A percentile compares a stretch with the other conserved stretches of the same genome.
phyloP scores from a whole-genome alignment of 208 protist species.

The Naegleria fowleri region DNA sequence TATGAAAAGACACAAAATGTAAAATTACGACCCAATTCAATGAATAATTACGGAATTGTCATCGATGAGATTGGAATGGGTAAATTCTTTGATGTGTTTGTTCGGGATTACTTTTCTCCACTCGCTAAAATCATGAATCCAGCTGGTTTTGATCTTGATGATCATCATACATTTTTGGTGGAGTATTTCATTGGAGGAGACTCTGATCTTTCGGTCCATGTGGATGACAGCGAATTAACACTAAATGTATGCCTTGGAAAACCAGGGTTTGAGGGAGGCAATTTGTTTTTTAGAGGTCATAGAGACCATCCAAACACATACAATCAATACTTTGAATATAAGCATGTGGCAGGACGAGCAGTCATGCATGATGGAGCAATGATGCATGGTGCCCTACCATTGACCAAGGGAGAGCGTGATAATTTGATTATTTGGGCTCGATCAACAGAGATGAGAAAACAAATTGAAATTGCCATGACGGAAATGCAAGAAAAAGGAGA shows the following conservation, averaged over 20 bases:
- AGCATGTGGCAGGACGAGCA: slow-evolving; percentile 12
- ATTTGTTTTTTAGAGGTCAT: slow-evolving; percentile 30
- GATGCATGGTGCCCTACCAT: slow-evolving; percentile 32
- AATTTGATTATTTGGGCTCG: slow-evolving; percentile 43
- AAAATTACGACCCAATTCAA: slow-evolving; percentile 35
- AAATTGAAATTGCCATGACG: neutral
- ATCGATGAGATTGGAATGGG: slow-evolving; percentile 34
- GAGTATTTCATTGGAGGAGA: slow-evolving; percentile 32
- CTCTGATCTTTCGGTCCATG: slow-evolving; percentile 34
- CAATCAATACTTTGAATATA: neutral
- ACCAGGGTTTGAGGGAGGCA: slow-evolving; percentile 31
- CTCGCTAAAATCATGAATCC: slow-evolving; percentile 3
- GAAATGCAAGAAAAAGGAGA: neutral
- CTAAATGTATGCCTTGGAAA: slow-evolving; percentile 40
- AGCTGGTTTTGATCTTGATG: neutral
- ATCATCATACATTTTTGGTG: slow-evolving; percentile 36
- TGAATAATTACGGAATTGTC: slow-evolving; percentile 42
- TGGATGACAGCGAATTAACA: slow-evolving; percentile 35
- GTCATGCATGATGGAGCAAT: slow-evolving; percentile 33
- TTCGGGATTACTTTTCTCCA: neutral
- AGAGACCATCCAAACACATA: neutral
- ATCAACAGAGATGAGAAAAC: slow-evolving; percentile 20
- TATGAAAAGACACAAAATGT: neutral
- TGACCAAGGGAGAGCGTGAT: slow-evolving; percentile 34
- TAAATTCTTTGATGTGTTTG: neutral